Conservation (phyloP, 768 basidiomycete genomes). For the Suillus clintonianus region DNA sequence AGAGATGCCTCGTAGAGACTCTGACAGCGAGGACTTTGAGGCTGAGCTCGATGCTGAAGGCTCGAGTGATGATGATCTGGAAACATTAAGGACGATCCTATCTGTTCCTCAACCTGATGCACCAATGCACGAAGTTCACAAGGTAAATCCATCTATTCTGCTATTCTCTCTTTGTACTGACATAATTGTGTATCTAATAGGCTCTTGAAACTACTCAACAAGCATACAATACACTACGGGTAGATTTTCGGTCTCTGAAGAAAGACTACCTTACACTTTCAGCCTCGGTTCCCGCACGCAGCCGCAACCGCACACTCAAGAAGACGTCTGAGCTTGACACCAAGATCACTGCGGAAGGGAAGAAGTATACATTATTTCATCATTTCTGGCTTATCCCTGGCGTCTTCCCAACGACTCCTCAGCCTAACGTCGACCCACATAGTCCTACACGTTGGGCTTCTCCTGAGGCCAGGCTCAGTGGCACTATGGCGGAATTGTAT, state of each 20-base stretch:
- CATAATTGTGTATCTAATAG: too few relatives aligned
- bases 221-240: background rate
- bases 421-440: background rate
- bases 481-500: background rate
- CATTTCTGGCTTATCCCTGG: constrained; percentile 1
- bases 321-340: background rate
- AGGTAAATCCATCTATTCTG: too few relatives aligned
- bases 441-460: background rate
- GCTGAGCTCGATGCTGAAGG: background rate
- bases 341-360: background rate
- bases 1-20: background rate
- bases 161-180: too few relatives aligned
- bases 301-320: background rate
- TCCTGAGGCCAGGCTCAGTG: background rate
- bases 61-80: background rate
- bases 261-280: background rate
- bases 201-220: background rate
- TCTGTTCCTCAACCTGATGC: background rate
- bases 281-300: background rate
- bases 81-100: background rate
- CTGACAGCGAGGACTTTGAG: background rate
- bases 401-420: background rate
- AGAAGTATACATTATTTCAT: background rate
- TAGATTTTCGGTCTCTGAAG: background rate
- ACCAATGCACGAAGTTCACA: background rate